These are phyloP conservation scores for Colletotrichum sp. DNA, from an alignment of 2,329 filamentous ascomycete genomes.

Conservation along the genomic window DNA sequence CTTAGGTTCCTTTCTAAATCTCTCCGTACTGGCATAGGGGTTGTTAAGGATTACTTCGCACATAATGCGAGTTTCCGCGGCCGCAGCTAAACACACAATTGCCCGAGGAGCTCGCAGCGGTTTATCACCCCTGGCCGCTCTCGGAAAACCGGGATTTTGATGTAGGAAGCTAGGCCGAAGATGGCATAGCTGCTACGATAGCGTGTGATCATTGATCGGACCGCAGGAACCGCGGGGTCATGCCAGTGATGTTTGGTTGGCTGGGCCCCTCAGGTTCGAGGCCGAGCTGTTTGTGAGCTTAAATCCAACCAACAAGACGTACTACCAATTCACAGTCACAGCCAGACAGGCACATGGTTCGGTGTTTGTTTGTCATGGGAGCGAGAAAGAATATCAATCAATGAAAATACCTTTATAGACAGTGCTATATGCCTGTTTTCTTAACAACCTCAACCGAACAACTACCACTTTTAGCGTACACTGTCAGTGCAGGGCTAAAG, in stretches of 20 bases:
- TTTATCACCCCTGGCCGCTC: no score
- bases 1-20: fast-evolving
- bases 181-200: background rate
- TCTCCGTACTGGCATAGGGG: background rate
- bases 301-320: background rate
- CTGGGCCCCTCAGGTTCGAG: background rate
- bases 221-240: background rate
- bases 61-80: background rate
- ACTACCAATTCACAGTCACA: background rate
- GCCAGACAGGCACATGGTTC: background rate
- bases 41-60: background rate
- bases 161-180: background rate
- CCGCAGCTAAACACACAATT: background rate
- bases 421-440: no score
- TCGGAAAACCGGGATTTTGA: background rate
- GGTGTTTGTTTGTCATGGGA: background rate
- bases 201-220: background rate
- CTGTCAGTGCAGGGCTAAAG: no score
- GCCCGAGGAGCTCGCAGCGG: background rate
- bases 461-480: no score
- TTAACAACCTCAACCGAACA: no score
- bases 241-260: background rate
- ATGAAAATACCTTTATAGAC: no score
- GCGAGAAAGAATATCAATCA: no score
- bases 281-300: background rate